Evolutionary conservation across 352 stramenopile species (phyloP), one percentile per base, ranked within the genome.

Genomic region (Discostella stelligera): DNA sequence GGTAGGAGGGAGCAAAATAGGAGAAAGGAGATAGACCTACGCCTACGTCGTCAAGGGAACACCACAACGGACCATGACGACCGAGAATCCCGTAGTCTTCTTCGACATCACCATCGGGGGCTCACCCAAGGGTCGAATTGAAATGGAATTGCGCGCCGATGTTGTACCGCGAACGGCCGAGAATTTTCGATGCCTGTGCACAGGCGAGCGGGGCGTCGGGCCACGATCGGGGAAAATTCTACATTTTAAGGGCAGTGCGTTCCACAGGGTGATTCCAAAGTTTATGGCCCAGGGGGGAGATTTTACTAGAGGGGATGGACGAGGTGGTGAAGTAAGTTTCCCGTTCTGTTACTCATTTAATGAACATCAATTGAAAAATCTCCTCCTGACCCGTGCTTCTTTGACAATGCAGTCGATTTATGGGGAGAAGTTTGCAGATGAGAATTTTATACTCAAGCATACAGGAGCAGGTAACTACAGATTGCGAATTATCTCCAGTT

Each of bases 171-270:
- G 97, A 79, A 99, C 97, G 0, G 96, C 94, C 0, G 97, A 99
- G 82, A 99, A 99, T 90, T 99, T 99, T 90, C 90, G 96, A 66
- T 95, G 93, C 44, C 82, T 99, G 25, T 98, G 96, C 86, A 99
- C 96, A 18, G 85, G 88, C 23, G 84, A 92, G 53, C 90, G 82
- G 67, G 90, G 87, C 30, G 48, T 83, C 0, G 75, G 75, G 5
- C 20, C 95, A 59, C 91, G 90, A 63, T 94, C 86, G 11, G 96
- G 97, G 62, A 99, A 99, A 89, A 86, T 95, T 16, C 86, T 99
- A 20, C 95, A 98, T 87, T 99, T 97, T 90, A 98, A 98, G 88
- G 97, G 93, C 41, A 93, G 72, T 82, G 88, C 85, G 16, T 99
- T 99, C 88, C 97, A 99, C 92, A 92, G 97, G 69, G 95, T 99